Evolutionary conservation across 352 stramenopile species (phyloP), one percentile per base, ranked within the genome.

Genomic region (Globisporangium viniferum): DNA sequence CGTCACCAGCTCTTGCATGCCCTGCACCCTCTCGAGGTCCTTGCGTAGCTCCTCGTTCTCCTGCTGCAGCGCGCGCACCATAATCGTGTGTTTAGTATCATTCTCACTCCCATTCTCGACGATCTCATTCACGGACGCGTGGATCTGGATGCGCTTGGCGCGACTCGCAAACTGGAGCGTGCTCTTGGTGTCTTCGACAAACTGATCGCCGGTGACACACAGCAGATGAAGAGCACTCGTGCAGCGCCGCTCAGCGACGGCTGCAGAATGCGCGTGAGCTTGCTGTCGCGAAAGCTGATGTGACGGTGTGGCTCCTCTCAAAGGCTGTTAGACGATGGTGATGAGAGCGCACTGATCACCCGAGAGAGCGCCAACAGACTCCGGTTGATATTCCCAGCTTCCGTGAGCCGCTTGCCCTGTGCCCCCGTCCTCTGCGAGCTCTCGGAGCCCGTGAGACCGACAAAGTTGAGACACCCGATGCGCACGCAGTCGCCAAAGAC

Each of bases 11-110:
- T 81, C 67, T 62, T 84, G 78, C 27, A 73, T 66, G 41, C 67
- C 72, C 3, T 67, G 62, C 48, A 84, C 70, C 14, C 59, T 64
- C 35, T 84, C 74, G 18, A 86, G 44, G 18, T 82, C 76, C 22
- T 74, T 68, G 3, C 78, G 68, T 46, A 86, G 64, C 7, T 69
- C 55, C n/a, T 82, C 76, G 29, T 86, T 86, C 49, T 86, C 76
- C 15, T 75, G 70, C 65, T 78, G 68, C 39, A 86, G 68, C 29
- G 81, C 56, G 56, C 72, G 76, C 24, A 86, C 29, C 54, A 46
- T 10, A 15, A 29, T 2, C 20, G n/a, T 8, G 22, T 18, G 55
- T 22, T 35, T 36, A 29, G 22, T 35, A 18, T 35, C 8, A 22
- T 33, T 22, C 15, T 15, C 39, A 46, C 3, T 27, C 18, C 46